Evolutionary conservation across 208 protist genomes (phyloP).

Genomic region (Acanthamoeba royreba): DNA sequence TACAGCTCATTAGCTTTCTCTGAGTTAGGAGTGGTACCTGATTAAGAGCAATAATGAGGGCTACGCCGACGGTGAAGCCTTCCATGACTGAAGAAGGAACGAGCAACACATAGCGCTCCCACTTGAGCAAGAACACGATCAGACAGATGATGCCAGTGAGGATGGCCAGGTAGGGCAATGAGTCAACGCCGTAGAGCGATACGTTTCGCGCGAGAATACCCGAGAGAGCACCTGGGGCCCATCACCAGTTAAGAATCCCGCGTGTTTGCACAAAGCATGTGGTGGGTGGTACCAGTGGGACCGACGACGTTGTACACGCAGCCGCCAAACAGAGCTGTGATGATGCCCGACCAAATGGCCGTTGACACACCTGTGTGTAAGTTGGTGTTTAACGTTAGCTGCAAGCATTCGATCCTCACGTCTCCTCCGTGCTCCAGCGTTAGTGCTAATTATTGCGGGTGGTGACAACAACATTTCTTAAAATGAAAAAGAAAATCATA

Average conservation of each 20-base stretch:
- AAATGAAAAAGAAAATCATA: too few species aligned
- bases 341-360: conserved; percentile 54
- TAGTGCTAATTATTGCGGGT: too few species aligned
- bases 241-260: too few species aligned
- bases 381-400: too few species aligned
- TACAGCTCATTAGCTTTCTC: not conserved
- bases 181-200: conserved; percentile 32
- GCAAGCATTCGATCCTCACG: too few species aligned
- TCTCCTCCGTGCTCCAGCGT: too few species aligned
- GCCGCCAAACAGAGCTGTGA: conserved; percentile 41
- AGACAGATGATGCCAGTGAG: conserved; percentile 44
- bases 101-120: conserved; percentile 46
- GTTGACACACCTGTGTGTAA: conserved; percentile 47
- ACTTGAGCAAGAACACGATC: conserved; percentile 43
- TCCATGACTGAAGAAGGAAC: conserved; percentile 56
- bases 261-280: too few species aligned
- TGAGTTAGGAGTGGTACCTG: not conserved
- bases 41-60: conserved; percentile 54
- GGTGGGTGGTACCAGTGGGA: conserved; percentile 53
- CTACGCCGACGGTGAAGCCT: conserved; percentile 58
- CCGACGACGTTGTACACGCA: conserved; percentile 58
- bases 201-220: conserved; percentile 19
- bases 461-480: too few species aligned
- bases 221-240: conserved; percentile 35
- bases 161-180: conserved; percentile 43